These are phyloP conservation scores for Teratosphaeriaceae sp. DNA, from an alignment of 2,329 filamentous ascomycete species.

Conservation along the genomic window DNA sequence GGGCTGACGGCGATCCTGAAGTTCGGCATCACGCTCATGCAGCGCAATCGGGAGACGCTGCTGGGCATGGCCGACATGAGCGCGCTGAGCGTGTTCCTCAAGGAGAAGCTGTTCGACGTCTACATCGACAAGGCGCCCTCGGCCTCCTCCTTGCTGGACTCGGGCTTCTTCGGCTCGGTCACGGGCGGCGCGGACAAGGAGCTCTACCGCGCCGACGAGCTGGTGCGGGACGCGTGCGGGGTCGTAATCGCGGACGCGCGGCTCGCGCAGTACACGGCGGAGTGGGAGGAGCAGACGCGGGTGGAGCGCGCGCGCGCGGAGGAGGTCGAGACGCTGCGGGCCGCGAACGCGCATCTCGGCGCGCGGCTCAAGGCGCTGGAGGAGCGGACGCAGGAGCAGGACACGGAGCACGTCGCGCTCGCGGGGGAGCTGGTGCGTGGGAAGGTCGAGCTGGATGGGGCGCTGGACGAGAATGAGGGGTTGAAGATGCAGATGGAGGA, in stretches of 20 bases:
- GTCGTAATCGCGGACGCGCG: slow-evolving; percentile 78
- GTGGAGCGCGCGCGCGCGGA: slow-evolving; percentile 72
- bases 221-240: slow-evolving; percentile 87
- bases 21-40: slow-evolving; percentile 93
- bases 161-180: slow-evolving; percentile 92
- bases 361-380: slow-evolving; percentile 77
- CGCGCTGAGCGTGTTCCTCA: slow-evolving; percentile 79
- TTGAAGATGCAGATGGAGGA: slow-evolving; percentile 79
- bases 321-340: slow-evolving; percentile 69
- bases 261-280: slow-evolving; percentile 69
- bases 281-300: slow-evolving; percentile 92
- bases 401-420: slow-evolving; percentile 82
- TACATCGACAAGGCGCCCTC: slow-evolving; percentile 95
- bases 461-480: slow-evolving; percentile 84
- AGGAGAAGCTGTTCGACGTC: slow-evolving; percentile 90
- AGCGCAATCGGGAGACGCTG: slow-evolving; percentile 76
- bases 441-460: slow-evolving; percentile 87
- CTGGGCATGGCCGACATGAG: slow-evolving; percentile 87
- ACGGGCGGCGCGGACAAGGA: slow-evolving; percentile 88
- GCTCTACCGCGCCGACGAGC: slow-evolving; percentile 86
- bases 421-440: slow-evolving; percentile 86
- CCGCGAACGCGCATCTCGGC: slow-evolving; percentile 60
- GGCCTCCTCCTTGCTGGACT: slow-evolving; percentile 87
- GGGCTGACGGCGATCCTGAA: slow-evolving; percentile 82
- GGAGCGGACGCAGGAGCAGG: slow-evolving; percentile 78